phyloP scores from a whole-genome alignment of 805 yeast species.

The Cephaloascus albidus region DNA sequence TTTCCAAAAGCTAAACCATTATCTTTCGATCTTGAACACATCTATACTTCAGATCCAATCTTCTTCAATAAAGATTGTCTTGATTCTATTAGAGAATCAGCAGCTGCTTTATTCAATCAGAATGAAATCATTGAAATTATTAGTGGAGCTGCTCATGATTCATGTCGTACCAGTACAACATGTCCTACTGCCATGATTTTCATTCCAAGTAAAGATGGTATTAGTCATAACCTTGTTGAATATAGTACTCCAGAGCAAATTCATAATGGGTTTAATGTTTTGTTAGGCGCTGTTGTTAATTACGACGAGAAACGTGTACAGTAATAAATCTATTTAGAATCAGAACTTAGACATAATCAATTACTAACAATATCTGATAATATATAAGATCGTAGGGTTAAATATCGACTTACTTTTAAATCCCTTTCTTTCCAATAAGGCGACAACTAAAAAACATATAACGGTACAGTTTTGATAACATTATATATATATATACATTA shows the following conservation, averaged over 20 bases:
- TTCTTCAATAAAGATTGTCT: slow-evolving; percentile 45
- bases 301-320: slow-evolving; percentile 11
- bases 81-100: slow-evolving; percentile 41
- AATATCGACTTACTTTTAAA: no score
- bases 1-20: slow-evolving; percentile 16
- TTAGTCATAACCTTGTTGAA: slow-evolving; percentile 60
- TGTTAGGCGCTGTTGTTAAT: slow-evolving; percentile 34
- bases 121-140: slow-evolving; percentile 34
- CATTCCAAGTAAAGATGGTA: slow-evolving; percentile 59
- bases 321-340: no score
- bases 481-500: background rate
- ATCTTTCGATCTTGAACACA: slow-evolving; percentile 28
- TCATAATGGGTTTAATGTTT: slow-evolving; percentile 48
- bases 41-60: slow-evolving; percentile 46
- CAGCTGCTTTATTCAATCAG: slow-evolving; percentile 37
- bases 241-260: slow-evolving; percentile 57
- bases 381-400: no score
- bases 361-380: no score
- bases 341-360: no score
- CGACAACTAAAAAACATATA: background rate
- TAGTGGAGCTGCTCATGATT: slow-evolving; percentile 73
- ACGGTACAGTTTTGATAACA: no score
- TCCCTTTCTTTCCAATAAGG: no score
- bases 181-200: slow-evolving; percentile 71
- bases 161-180: slow-evolving; percentile 44